Evolutionary conservation across 2,329 filamentous ascomycete genomes (phyloP), one percentile per base, ranked within the genome.

Genomic region (Colletotrichum simmondsii): DNA sequence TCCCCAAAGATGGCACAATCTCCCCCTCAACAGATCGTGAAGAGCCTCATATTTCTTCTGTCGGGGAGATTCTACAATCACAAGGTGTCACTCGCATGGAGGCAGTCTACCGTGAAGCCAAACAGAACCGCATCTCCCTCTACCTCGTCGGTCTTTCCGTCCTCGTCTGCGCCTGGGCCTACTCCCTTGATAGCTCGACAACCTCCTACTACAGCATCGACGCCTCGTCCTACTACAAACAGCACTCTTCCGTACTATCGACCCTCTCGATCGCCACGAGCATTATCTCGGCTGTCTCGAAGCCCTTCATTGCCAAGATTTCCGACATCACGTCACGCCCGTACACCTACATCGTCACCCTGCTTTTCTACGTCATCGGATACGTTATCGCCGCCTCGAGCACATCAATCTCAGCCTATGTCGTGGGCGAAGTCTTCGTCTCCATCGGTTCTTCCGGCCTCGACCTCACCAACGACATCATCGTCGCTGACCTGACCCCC

Each of bases 261-360:
- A 79, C 78, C 3, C 73, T 80, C 24, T 76, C 74, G 7, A 80
- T 79, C 32, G 80, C 80, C 4, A 79, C 77, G 3, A 79, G 77
- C 37, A 83, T 86, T 65, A 79, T 85, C 57, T 83, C 83, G 63
- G 87, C 89, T 4, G 86, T 90, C 19, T 85, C 88, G 70, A 91
- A 91, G 76, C 89, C 90, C 19, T 89, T 88, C 11, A 87, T 91
- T 79, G 89, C 88, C 65, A 91, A 91, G 79, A 81, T 91, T 49
- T 88, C 89, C 7, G 88, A 91, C 76, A 89, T 91, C 8, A 90
- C 91, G 65, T 90, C 89, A 30, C 87, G 90, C 30, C 87, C 89
- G n/a, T 87, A 91, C 77, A 90, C 89, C 2, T 91, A 92, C 76
- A 81, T 84, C 19, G 77, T 91, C 19, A 86, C 87, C 2, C 85